A percentile compares a stretch with the other conserved stretches of the same genome.
phyloP scores from a whole-genome alignment of 306 rosid species.

The Elaeagnus macrophylla region DNA sequence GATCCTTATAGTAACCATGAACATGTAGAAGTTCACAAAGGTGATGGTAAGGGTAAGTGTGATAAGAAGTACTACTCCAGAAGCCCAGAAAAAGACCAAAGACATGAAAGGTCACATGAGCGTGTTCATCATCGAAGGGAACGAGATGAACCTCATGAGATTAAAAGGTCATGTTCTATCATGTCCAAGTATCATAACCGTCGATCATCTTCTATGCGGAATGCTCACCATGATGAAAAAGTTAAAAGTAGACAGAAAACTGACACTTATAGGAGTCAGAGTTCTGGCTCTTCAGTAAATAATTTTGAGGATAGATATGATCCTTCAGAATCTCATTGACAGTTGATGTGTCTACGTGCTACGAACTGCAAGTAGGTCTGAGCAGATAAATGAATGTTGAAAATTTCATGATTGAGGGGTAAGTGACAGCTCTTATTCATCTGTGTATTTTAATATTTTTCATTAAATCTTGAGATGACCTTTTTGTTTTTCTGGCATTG shows the following conservation, averaged over 20 bases:
- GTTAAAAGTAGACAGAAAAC: constrained; percentile 26
- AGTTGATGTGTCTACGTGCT: constrained; percentile 32
- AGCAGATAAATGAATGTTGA: constrained; percentile 18
- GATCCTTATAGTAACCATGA: constrained; percentile 24
- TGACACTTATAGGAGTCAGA: constrained; percentile 25
- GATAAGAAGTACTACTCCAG: constrained; percentile 30
- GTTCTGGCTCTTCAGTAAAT: constrained; percentile 26
- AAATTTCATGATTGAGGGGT: constrained; percentile 27
- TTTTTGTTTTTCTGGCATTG: constrained; percentile 31
- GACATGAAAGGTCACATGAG: constrained; percentile 30
- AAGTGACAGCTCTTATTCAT: constrained; percentile 24
- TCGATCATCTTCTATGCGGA: constrained; percentile 23
- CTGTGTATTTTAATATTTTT: constrained; percentile 21
- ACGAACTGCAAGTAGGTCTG: constrained; percentile 19
- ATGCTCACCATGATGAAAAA: constrained; percentile 25
- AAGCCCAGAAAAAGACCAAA: constrained; percentile 44
- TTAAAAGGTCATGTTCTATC: constrained; percentile 18
- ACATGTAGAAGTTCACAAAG: constrained; percentile 27
- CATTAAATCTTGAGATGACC: constrained; percentile 17
- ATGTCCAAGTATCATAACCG: constrained; percentile 15
- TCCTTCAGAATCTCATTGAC: constrained; percentile 43
- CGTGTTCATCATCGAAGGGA: constrained; percentile 25
- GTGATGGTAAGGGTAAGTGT: constrained; percentile 19
- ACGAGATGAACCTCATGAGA: constrained; percentile 28
- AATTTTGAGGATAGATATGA: constrained; percentile 58